Evolutionary conservation across 1,284 basidiomycete species (phyloP).

Genomic region (Porogramme epimiltina): DNA sequence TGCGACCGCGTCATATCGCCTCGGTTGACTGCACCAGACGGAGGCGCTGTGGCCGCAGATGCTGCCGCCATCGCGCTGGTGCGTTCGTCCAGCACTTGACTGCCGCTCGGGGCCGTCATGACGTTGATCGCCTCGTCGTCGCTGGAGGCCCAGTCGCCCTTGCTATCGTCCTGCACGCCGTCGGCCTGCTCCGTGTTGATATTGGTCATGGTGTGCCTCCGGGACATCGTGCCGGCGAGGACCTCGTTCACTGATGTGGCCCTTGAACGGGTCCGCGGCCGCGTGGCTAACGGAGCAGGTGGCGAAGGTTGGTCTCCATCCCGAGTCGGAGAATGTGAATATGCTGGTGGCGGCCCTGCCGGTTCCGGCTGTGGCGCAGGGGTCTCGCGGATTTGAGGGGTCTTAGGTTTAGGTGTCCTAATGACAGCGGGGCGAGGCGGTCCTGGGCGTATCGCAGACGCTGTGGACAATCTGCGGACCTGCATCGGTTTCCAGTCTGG

Average conservation of each 20-base stretch:
- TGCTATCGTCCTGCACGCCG: slow-evolving; percentile 46
- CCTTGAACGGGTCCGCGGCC: slow-evolving; percentile 41
- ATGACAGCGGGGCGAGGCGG: slow-evolving; percentile 22
- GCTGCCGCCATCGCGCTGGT: slow-evolving; percentile 59
- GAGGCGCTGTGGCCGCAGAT: slow-evolving; percentile 29
- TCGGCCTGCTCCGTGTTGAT: slow-evolving; percentile 29
- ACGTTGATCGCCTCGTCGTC: slow-evolving; percentile 84
- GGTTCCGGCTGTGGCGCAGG: slow-evolving; percentile 36
- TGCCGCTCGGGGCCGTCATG: slow-evolving; percentile 76
- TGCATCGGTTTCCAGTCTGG: slow-evolving; percentile 21
- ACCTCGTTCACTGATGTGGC: slow-evolving; percentile 63
- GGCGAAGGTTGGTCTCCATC: not conserved
- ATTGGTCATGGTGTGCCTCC: slow-evolving; percentile 30
- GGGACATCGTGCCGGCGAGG: slow-evolving; percentile 44
- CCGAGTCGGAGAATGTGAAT: slow-evolving; percentile 39
- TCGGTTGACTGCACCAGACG: slow-evolving; percentile 12
- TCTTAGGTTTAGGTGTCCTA: slow-evolving; percentile 23
- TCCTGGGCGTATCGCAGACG: slow-evolving; percentile 24
- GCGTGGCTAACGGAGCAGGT: slow-evolving; percentile 26
- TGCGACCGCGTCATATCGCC: slow-evolving; percentile 32
- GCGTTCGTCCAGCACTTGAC: slow-evolving; percentile 77
- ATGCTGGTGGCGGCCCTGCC: slow-evolving; percentile 57
- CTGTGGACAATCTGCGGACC: slow-evolving; percentile 25
- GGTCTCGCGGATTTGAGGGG: slow-evolving; percentile 20
- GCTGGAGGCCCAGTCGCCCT: slow-evolving; percentile 69